These are phyloP conservation scores for Talaromyces sp. DNA, from an alignment of 2,329 filamentous ascomycete species.

Conservation along the genomic window DNA sequence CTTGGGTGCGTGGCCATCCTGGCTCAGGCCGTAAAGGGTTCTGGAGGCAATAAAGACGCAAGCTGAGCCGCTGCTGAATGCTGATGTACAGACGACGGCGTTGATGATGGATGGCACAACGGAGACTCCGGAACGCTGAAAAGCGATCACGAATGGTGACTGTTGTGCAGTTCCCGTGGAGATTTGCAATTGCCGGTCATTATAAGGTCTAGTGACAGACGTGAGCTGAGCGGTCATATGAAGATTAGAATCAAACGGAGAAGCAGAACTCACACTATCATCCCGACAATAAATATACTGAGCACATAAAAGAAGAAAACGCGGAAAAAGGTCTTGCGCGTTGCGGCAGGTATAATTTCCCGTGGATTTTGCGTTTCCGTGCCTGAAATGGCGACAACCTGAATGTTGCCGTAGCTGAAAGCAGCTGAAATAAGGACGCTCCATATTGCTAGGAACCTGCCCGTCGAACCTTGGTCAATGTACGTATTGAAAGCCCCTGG, in stretches of 20 bases:
- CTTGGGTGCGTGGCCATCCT: constrained; percentile 58
- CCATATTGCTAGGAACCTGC: constrained; percentile 50
- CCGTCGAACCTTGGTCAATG: constrained; percentile 34
- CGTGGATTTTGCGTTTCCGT: constrained; percentile 25
- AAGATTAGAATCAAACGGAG: too few relatives aligned
- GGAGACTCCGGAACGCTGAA: constrained; percentile 54
- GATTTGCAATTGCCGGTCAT: constrained; percentile 7
- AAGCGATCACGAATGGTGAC: constrained; percentile 39
- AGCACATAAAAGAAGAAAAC: constrained; percentile 58
- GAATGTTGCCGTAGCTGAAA: constrained; percentile 29
- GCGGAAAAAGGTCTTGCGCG: constrained; percentile 55
- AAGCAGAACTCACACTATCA: constrained; percentile 9
- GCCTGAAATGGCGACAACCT: constrained; percentile 10
- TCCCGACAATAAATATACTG: constrained; percentile 9
- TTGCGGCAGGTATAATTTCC: constrained; percentile 55
- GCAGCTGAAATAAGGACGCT: constrained; percentile 48
- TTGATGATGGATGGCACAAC: constrained; percentile 68
- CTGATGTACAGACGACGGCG: constrained; percentile 69
- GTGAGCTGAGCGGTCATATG: neutral
- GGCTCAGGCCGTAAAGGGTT: constrained; percentile 61
- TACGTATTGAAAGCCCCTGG: constrained; percentile 48
- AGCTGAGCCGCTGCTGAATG: constrained; percentile 71
- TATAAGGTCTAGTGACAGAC: neutral
- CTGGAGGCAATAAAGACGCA: constrained; percentile 69
- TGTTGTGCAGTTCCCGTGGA: constrained; percentile 11